Conservation (phyloP, 805 yeast genomes). For the Kodamaea hsintzibuensis region DNA sequence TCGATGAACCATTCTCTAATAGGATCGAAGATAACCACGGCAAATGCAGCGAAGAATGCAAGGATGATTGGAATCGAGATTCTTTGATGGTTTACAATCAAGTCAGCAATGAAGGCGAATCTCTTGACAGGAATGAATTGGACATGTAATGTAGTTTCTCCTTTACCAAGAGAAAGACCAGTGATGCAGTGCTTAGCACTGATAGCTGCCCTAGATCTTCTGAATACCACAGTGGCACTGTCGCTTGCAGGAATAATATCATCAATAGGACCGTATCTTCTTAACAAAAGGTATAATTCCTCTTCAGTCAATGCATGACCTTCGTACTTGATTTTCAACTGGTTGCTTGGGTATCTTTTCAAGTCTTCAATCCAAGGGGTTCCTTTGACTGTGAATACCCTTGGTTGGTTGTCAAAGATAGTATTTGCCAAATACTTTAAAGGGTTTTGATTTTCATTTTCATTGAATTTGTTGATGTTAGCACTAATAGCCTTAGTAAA, state of each 20-base stretch:
- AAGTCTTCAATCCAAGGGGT: slow-evolving; percentile 96
- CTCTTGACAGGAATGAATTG: slow-evolving; percentile 62
- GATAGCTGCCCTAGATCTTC: slow-evolving; percentile 64
- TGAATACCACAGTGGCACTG: slow-evolving; percentile 49
- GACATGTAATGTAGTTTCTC: slow-evolving; percentile 64
- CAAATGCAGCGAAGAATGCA: slow-evolving; percentile 76
- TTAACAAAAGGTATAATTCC: slow-evolving; percentile 72
- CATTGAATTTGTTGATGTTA: slow-evolving; percentile 37
- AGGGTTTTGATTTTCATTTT: slow-evolving; percentile 9
- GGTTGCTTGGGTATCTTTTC: slow-evolving; percentile 68
- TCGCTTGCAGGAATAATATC: slow-evolving; percentile 66
- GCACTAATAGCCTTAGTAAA: slow-evolving; percentile 52
- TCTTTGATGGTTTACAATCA: slow-evolving; percentile 73
- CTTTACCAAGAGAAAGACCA: slow-evolving; percentile 61
- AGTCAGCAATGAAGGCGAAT: slow-evolving; percentile 54
- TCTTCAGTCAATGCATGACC: slow-evolving; percentile 81
- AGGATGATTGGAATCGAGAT: slow-evolving; percentile 78
- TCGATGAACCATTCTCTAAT: slow-evolving; percentile 79
- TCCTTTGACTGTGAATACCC: slow-evolving; percentile 79
- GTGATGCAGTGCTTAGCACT: slow-evolving; percentile 90
- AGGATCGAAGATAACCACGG: slow-evolving; percentile 90
- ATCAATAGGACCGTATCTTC: slow-evolving; percentile 82
- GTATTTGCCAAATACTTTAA: slow-evolving; percentile 11
- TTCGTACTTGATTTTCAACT: slow-evolving; percentile 66
- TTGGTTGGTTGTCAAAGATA: slow-evolving; percentile 37